phyloP scores from a whole-genome alignment of 2,329 filamentous ascomycete genomes.

The Cladophialophora exuberans region DNA sequence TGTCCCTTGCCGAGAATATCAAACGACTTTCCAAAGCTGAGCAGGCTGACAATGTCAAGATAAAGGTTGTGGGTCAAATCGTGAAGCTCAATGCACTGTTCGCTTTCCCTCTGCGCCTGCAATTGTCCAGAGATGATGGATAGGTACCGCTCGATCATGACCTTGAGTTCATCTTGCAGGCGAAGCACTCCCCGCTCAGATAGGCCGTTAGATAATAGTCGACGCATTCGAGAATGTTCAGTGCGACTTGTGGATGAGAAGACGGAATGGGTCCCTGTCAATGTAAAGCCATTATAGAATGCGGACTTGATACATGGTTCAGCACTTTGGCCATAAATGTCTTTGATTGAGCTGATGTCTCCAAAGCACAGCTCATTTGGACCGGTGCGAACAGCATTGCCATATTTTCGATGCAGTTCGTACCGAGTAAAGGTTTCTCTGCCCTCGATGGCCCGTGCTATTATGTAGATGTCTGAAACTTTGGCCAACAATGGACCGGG shows the following conservation, averaged over 20 bases:
- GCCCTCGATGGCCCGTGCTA: neutral
- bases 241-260: constrained; percentile 41
- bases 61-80: constrained; percentile 43
- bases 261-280: constrained; percentile 53
- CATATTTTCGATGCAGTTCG: neutral
- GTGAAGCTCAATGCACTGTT: constrained; percentile 39
- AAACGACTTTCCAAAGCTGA: constrained; percentile 9
- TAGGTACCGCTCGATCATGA: constrained; percentile 46
- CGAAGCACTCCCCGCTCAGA: constrained; percentile 43
- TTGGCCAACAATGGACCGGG: neutral
- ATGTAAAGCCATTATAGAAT: constrained; percentile 43
- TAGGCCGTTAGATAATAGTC: constrained; percentile 40
- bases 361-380: neutral
- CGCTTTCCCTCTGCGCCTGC: constrained; percentile 24
- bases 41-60: constrained; percentile 4
- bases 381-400: neutral
- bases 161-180: constrained; percentile 50
- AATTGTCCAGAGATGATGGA: constrained; percentile 42
- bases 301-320: constrained; percentile 9
- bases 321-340: constrained; percentile 42
- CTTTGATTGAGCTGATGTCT: constrained; percentile 38
- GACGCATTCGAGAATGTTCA: constrained; percentile 31
- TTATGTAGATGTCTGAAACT: neutral
- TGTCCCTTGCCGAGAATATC: neutral
- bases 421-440: neutral